Evolutionary conservation across 345 rosid species (phyloP).

Genomic region (Moricandia arvensis): DNA sequence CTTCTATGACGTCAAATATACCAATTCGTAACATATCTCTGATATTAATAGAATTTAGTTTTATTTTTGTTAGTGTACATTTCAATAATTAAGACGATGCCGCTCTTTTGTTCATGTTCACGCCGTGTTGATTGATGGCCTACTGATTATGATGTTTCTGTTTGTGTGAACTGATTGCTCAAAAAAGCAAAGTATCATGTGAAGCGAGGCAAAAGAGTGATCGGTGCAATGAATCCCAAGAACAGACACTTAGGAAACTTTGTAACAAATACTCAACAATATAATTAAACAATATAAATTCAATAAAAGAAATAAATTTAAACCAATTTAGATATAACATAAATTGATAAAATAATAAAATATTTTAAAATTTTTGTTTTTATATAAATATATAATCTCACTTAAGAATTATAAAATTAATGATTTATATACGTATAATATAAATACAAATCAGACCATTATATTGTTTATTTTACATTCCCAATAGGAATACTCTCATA

Average conservation of each 20-base stretch:
- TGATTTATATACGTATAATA: too few species aligned
- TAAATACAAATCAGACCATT: too few species aligned
- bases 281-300: too few species aligned
- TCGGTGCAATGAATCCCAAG: background rate
- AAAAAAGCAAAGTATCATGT: constrained; percentile 23
- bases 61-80: background rate
- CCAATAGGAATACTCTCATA: too few species aligned
- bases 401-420: too few species aligned
- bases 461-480: too few species aligned
- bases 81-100: constrained; percentile 10
- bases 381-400: too few species aligned
- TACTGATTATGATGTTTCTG: constrained; percentile 31
- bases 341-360: too few species aligned
- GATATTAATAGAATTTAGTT: background rate
- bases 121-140: constrained; percentile 24
- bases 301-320: too few species aligned
- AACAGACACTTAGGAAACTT: background rate
- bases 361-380: too few species aligned
- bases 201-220: constrained; percentile 16
- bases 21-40: constrained; percentile 14
- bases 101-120: background rate
- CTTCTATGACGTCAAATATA: constrained; percentile 10
- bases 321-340: too few species aligned
- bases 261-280: too few species aligned
- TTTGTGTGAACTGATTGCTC: constrained; percentile 36